Base-by-base conservation (phyloP, 2,329 filamentous ascomycete genomes). In the Fonsecaea monophora region DNA sequence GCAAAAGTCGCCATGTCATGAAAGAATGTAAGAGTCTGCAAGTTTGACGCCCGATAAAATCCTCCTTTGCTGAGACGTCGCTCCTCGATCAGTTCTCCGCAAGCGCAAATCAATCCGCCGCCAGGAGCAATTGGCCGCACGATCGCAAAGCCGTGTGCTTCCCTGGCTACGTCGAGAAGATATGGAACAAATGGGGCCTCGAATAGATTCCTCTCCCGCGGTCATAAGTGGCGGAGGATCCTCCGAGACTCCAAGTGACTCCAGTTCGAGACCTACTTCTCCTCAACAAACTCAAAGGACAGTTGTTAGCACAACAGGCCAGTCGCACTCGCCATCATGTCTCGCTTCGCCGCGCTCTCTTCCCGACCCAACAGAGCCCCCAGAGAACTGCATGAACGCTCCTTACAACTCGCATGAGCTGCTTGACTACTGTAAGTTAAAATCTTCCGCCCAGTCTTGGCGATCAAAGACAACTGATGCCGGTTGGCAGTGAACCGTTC, bases 151-250 rank as follows among this genome's bases (percentile, higher is more conserved):
- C 58, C 64, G 64, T 37, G 64, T 66, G 21, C 58, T 66, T 37
- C 64, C 64, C 12, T 66, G 64, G 64, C 55, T 66, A 40, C 64
- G 64, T 10, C 64, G 64, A 58, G 64, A 66, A 62, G 64, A 66
- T 53, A 55, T 66, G 50, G 59, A 53, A 37, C 64, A 56, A 56
- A n/a, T n/a, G 37, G 15, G 25, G 38, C 32, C 45, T 35, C 40
- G 57, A 59, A 25, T 12, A 25, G 21, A 15, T 21, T 45, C 34
- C 8, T 38, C 34, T 6, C 40, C 54, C 59, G 45, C 21, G 48
- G 64, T 38, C 4, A 54, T 38, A 2, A 54, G 48, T 15, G 45
- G 25, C 21, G 45, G 55, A 37, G 38, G 42, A 30, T 53, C 63
- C 6, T 60, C 54, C 6, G 64, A 62, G 15, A 42, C 59, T 38